phyloP scores from a whole-genome alignment of 2,329 filamentous ascomycete species.

The Atkinsonella hypoxylon region DNA sequence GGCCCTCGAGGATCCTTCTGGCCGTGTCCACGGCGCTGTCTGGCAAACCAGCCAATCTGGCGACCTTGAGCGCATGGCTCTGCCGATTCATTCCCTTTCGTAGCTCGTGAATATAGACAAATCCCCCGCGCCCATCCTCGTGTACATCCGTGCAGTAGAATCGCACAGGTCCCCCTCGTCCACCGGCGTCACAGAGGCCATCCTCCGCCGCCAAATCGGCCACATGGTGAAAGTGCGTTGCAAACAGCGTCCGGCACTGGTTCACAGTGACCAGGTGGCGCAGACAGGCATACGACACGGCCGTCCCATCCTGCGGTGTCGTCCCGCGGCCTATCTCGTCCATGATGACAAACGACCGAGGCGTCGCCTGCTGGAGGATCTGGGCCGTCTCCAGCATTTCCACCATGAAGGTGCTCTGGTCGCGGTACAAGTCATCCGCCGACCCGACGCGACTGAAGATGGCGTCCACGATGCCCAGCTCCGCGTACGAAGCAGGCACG shows the following conservation, averaged over 20 bases:
- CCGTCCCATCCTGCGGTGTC: slow-evolving; percentile 81
- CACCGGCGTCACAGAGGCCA: slow-evolving; percentile 24
- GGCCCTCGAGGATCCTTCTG: slow-evolving; percentile 35
- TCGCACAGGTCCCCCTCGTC: slow-evolving; percentile 36
- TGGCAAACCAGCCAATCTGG: slow-evolving; percentile 71
- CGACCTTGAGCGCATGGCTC: slow-evolving; percentile 93
- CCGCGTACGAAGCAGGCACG: slow-evolving; percentile 77
- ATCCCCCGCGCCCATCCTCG: slow-evolving; percentile 58
- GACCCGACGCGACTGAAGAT: slow-evolving; percentile 90
- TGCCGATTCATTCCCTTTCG: slow-evolving; percentile 70
- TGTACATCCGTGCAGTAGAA: slow-evolving; percentile 84
- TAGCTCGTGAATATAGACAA: slow-evolving; percentile 78
- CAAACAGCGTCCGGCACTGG: slow-evolving; percentile 72
- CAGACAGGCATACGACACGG: slow-evolving; percentile 79
- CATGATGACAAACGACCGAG: slow-evolving; percentile 89
- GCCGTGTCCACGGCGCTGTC: slow-evolving; percentile 60
- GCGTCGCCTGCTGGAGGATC: slow-evolving; percentile 76
- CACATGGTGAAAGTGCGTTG: slow-evolving; percentile 84
- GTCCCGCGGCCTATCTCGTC: slow-evolving; percentile 94
- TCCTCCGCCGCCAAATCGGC: slow-evolving; percentile 59
- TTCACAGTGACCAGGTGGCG: slow-evolving; percentile 73
- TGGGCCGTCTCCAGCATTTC: slow-evolving; percentile 96
- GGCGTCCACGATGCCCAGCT: slow-evolving; percentile 86
- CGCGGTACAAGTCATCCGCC: slow-evolving; percentile 85
- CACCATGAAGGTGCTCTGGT: slow-evolving; percentile 98